Conservation (phyloP, 2,329 filamentous ascomycete genomes). For the Talaromyces sp. region DNA sequence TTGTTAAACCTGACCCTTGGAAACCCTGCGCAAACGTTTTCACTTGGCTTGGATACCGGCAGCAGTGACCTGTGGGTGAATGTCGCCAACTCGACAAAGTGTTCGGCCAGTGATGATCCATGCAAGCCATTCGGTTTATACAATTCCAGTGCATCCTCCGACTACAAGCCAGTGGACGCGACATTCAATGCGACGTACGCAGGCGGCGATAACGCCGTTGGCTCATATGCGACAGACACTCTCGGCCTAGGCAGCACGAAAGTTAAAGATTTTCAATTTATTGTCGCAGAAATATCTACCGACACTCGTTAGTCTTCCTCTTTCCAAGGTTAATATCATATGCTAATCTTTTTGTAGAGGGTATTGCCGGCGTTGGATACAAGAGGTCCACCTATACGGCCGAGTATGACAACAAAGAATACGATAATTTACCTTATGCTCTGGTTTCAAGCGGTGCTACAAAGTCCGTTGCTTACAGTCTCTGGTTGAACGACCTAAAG, state of each 20-base stretch:
- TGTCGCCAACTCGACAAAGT: constrained; percentile 57
- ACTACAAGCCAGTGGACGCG: constrained; percentile 64
- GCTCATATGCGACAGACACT: constrained; percentile 71
- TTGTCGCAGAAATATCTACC: constrained; percentile 12
- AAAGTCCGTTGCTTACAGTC: constrained; percentile 62
- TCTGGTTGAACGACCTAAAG: constrained; percentile 70
- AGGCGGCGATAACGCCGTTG: constrained; percentile 67
- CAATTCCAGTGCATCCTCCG: constrained; percentile 11
- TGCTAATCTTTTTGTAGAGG: constrained; percentile 41
- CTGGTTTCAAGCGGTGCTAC: constrained; percentile 59
- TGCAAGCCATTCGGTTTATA: constrained; percentile 65
- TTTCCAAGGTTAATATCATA: constrained; percentile 30
- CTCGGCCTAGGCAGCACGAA: constrained; percentile 32
- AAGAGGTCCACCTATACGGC: constrained; percentile 59
- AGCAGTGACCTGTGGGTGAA: constrained; percentile 70
- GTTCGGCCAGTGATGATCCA: constrained; percentile 32
- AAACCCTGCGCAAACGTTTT: constrained; percentile 54
- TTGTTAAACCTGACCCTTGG: constrained; percentile 60
- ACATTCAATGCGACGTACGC: constrained; percentile 80
- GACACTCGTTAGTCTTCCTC: neutral
- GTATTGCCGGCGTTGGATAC: constrained; percentile 83
- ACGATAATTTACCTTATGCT: constrained; percentile 64
- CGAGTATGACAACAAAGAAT: constrained; percentile 49
- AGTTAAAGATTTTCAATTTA: constrained; percentile 7
- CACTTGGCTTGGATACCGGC: constrained; percentile 62